Evolutionary conservation across 345 rosid species (phyloP).

Genomic region (Pugionium dolabratum): DNA sequence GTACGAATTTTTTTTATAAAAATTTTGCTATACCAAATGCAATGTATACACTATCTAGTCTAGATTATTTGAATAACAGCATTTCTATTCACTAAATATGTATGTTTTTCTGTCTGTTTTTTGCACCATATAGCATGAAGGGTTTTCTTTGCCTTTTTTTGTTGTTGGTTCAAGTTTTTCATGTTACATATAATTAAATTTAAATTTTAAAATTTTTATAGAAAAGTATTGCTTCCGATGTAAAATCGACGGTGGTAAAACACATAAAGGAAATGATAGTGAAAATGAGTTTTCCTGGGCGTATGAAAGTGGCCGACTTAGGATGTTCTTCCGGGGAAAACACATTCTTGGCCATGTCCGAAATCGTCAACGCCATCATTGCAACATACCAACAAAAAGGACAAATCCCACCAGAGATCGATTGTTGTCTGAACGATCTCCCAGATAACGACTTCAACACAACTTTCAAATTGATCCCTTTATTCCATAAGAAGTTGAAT

Average conservation of each 20-base stretch:
- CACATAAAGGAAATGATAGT: background rate
- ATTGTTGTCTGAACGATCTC: constrained; percentile 28
- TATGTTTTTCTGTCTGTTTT: background rate
- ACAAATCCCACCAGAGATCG: constrained; percentile 34
- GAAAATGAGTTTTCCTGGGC: background rate
- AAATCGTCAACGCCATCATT: constrained; percentile 5
- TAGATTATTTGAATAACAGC: background rate
- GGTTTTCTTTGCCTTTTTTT: background rate
- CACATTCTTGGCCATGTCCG: constrained; percentile 23
- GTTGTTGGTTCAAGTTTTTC: no score
- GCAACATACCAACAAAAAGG: background rate
- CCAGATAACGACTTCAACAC: constrained; percentile 48
- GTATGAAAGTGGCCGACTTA: constrained; percentile 42
- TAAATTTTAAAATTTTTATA: no score
- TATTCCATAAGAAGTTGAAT: background rate
- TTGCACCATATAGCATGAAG: background rate
- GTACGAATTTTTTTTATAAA: no score
- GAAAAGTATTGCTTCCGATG: background rate
- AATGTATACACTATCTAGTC: no score
- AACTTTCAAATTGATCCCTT: constrained; percentile 14
- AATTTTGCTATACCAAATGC: no score
- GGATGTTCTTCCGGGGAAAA: constrained; percentile 56
- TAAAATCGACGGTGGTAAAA: background rate
- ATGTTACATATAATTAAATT: no score
- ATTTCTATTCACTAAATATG: background rate